Conservation (phyloP, 2,329 filamentous ascomycete genomes). For the Nemania sp. region DNA sequence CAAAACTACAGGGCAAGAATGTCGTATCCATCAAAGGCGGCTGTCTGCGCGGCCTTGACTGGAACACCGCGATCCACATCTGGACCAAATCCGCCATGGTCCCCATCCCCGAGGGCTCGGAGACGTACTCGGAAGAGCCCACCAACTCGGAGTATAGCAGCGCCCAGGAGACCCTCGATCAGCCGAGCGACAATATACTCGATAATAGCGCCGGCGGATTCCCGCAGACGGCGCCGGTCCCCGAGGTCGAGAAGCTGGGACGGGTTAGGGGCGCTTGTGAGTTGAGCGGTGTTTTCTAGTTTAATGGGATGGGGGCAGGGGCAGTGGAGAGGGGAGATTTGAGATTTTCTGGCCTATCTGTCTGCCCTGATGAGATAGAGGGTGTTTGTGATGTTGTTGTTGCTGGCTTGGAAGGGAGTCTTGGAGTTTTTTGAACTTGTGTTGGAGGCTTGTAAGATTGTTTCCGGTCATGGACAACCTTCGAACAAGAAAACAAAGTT, state of each 20-base stretch:
- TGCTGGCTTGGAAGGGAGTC: too few species aligned
- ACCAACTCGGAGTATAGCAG: slow-evolving; percentile 46
- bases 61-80: slow-evolving; percentile 65
- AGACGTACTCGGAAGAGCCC: slow-evolving; percentile 59
- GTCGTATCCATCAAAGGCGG: slow-evolving; percentile 69
- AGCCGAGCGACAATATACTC: slow-evolving; percentile 17
- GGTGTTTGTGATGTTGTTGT: too few species aligned
- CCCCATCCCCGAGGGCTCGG: slow-evolving; percentile 66
- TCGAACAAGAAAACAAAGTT: too few species aligned
- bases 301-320: too few species aligned
- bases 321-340: too few species aligned
- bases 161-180: slow-evolving; percentile 48
- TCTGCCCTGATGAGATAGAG: too few species aligned
- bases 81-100: slow-evolving; percentile 70
- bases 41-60: slow-evolving; percentile 65
- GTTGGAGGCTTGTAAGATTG: too few species aligned
- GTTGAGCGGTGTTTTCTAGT: slow-evolving; percentile 30
- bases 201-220: slow-evolving; percentile 10
- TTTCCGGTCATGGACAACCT: too few species aligned
- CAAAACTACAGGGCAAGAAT: slow-evolving; percentile 51
- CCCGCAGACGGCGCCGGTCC: slow-evolving; percentile 13
- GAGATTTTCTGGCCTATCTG: background rate
- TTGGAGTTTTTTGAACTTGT: too few species aligned
- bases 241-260: slow-evolving; percentile 1
- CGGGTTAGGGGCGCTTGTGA: slow-evolving; percentile 36